Evolutionary conservation across 441 rosid species (phyloP).

Genomic region (Geranium incanum): DNA sequence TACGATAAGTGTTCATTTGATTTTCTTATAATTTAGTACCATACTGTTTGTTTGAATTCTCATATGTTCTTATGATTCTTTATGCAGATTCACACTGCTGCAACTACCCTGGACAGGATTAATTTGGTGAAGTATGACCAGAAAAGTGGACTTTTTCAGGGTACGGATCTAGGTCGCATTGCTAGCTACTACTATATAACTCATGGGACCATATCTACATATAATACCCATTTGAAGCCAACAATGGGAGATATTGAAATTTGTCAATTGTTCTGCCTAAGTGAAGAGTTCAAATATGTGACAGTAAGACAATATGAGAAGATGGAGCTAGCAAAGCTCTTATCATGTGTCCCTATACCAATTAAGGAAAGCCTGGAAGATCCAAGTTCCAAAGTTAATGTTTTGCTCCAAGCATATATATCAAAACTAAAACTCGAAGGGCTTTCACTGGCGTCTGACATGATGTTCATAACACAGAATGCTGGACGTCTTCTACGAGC

Average conservation of each 20-base stretch:
- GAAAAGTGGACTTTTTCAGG: conserved; percentile 92
- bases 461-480: conserved; percentile 94
- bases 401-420: conserved; percentile 85
- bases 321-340: conserved; percentile 89
- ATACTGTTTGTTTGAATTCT: not conserved
- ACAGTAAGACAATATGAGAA: conserved; percentile 96
- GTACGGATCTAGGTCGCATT: conserved; percentile 90
- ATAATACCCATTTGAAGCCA: conserved; percentile 88
- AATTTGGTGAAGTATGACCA: conserved; percentile 84
- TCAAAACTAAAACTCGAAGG: conserved; percentile 96
- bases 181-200: conserved; percentile 88
- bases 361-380: conserved; percentile 91
- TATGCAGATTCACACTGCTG: conserved; percentile 81
- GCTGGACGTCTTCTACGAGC: conserved; percentile 93
- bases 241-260: conserved; percentile 95
- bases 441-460: conserved; percentile 83
- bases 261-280: conserved; percentile 67
- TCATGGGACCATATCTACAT: conserved; percentile 88
- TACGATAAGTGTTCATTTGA: not conserved
- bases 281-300: conserved; percentile 90
- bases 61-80: conserved; percentile 10
- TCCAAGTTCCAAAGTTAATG: conserved; percentile 94
- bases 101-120: conserved; percentile 73
- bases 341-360: conserved; percentile 90
- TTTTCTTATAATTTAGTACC: not conserved